Percentiles rank a stretch among this genome's conserved stretches.
These are phyloP conservation scores for Cydonia oblonga DNA, from an alignment of 331 rosid species.

Conservation along the genomic window DNA sequence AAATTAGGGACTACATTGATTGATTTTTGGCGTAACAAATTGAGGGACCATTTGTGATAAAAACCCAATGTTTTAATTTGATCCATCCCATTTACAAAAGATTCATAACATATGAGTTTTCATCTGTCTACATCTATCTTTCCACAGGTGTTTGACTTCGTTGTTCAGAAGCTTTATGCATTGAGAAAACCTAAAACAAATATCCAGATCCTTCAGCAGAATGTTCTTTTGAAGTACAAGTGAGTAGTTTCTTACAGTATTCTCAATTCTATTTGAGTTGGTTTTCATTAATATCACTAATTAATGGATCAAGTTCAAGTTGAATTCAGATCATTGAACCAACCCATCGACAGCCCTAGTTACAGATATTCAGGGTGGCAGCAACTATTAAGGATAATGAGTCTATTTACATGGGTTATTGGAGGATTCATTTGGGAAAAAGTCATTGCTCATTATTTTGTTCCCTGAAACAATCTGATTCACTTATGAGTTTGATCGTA, in stretches of 20 bases:
- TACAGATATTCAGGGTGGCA: background rate
- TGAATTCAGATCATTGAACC: background rate
- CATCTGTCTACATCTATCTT: conserved; percentile 10
- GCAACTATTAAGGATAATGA: background rate
- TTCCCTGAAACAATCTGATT: background rate
- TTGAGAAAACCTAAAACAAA: conserved; percentile 95
- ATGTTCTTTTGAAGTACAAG: conserved; percentile 92
- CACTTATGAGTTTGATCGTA: background rate
- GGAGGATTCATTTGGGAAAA: background rate
- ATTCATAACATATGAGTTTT: background rate
- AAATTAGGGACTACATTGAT: too few species aligned
- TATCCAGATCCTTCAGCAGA: conserved; percentile 95
- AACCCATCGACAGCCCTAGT: background rate
- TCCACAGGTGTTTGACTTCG: conserved; percentile 79
- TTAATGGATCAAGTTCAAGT: background rate
- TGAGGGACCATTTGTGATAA: too few species aligned
- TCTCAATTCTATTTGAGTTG: background rate
- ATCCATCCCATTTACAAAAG: background rate
- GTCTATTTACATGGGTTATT: background rate
- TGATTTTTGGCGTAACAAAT: too few species aligned
- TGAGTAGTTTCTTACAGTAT: conserved; percentile 28
- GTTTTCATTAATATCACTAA: background rate
- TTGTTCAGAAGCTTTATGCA: conserved; percentile 94
- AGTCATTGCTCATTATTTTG: background rate
- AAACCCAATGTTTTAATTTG: too few species aligned